Evolutionary conservation across 352 stramenopile species (phyloP), one percentile per base, ranked within the genome.

Genomic region (Phytophthora kernoviae): DNA sequence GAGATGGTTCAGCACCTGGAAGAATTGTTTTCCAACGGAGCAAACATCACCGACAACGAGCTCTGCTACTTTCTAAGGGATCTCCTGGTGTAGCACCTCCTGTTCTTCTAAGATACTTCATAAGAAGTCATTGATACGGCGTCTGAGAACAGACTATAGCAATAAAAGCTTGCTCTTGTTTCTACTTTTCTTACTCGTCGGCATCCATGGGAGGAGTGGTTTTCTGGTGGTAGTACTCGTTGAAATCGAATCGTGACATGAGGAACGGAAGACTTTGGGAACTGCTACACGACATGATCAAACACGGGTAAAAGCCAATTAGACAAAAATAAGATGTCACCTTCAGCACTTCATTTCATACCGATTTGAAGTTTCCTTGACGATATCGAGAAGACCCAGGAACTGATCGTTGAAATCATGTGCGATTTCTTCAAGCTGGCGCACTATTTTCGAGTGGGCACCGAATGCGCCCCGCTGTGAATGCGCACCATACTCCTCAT

Each of bases 221-320:
- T 52, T 92, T 90, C 26, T 75, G 81, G 37, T 70, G 66, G 24
- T 97, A 97, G 42, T 80, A 97, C 67, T 96, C 87, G 59, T 97
- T 97, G 59, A 97, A 97, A 63, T 97, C 91, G 39, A 97, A 93
- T 7, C 90, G 90, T 8, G 92, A 93, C 36, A 90, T 77, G 8
- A 97, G 70, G 36, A 93, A 96, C 8, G 86, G 85, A 5, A 97
- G 64, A 22, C 87, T 88, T 52, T 97, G 87, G 0, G 79, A 89
- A 1, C 81, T 84, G 22, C 72, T 84, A 5, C 37, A 70, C 26
- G 54, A 4, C 17, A 51, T 58, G 24, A 30, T 30, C 22, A 59
- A n/a, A 17, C 5, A 5, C 9, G 34, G 18, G 5, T 15, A 18
- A 5, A 42, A 5, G 51, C 10, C 41, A 44, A 22, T 37, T 30